Base-by-base conservation (phyloP, 2,329 filamentous ascomycete species). In the Alternaria metachromatica region DNA sequence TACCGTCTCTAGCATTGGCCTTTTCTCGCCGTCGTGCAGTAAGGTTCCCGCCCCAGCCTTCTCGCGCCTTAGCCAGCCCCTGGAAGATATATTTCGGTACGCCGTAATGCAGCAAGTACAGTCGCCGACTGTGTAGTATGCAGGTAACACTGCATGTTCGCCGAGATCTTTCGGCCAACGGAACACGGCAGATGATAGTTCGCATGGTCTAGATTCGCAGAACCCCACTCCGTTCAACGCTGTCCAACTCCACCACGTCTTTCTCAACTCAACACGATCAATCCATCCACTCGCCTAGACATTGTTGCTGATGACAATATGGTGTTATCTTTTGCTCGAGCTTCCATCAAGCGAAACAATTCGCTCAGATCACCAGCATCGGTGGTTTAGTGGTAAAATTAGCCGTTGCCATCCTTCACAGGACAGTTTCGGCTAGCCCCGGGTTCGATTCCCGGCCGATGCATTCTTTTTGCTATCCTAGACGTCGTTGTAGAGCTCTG, bases 361-460 rank as follows among this genome's bases (percentile, higher is more conserved):
- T 28, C 20, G 11, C 28, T 46, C 20, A 26, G 3, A 53, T 49
- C 26, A 48, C 21, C n/a, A 30, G 63, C 63, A 65, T 65, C 55
- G 59, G 63, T 65, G 63, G 63, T 65, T 65, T 65, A 65, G 63
- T 65, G 63, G 63, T 65, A 65, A 65, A 65, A 65, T 65, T 65
- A 65, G 63, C 63, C 63, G 63, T 65, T 65, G 63, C 63, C 63
- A 65, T 62, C 45, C 25, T 5, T 48, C 21, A 41, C 25, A 44
- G 26, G 21, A 44, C 55, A 44, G 46, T 57, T 48, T 65, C 60
- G 60, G 63, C 63, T 65, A 65, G 63, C 63, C 59, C 59, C 63
- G 63, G 59, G 63, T 65, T 65, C 63, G 63, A 65, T 65, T 65
- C 58, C 59, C 62, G 58, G 62, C 62, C 58, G 58, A 64, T 64